Evolutionary conservation across 2,329 filamentous ascomycete species (phyloP).

Genomic region (Exophiala calicioides): DNA sequence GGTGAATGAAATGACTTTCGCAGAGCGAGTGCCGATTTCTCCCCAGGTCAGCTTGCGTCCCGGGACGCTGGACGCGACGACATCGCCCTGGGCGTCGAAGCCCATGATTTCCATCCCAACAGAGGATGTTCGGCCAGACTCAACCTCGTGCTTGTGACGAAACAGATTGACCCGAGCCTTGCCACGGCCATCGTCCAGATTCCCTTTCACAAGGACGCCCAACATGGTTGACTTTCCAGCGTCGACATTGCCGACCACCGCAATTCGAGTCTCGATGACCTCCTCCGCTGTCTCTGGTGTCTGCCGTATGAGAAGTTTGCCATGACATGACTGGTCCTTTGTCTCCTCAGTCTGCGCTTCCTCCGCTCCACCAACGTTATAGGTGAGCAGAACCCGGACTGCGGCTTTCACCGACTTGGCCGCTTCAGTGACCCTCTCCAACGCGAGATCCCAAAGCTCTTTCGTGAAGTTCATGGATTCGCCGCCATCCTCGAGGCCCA

Average conservation of each 20-base stretch:
- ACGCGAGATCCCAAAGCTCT: constrained; percentile 73
- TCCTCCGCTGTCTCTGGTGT: constrained; percentile 74
- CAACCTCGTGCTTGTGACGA: constrained; percentile 95
- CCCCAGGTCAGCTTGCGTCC: constrained; percentile 93
- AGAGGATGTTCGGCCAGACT: constrained; percentile 90
- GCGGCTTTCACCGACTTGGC: constrained; percentile 69
- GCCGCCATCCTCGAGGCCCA: constrained; percentile 87
- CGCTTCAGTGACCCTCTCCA: constrained; percentile 65
- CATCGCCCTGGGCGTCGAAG: constrained; percentile 82
- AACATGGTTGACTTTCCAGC: constrained; percentile 96
- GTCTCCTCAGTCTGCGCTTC: constrained; percentile 66
- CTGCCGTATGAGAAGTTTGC: constrained; percentile 83
- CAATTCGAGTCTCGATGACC: constrained; percentile 92
- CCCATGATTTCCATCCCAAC: constrained; percentile 99
- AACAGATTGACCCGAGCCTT: constrained; percentile 95
- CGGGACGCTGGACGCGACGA: constrained; percentile 77
- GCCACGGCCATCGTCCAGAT: constrained; percentile 89
- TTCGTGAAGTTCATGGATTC: constrained; percentile 77
- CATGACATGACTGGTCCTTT: constrained; percentile 73
- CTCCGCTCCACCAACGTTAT: constrained; percentile 76
- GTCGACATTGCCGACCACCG: constrained; percentile 96
- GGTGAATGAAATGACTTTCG: constrained; percentile 96
- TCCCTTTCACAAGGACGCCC: constrained; percentile 92
- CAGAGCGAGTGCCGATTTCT: constrained; percentile 89
- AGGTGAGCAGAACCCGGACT: constrained; percentile 81